Base-by-base conservation (phyloP, 495 filamentous ascomycete species). In the Penicillium subrubescens region DNA sequence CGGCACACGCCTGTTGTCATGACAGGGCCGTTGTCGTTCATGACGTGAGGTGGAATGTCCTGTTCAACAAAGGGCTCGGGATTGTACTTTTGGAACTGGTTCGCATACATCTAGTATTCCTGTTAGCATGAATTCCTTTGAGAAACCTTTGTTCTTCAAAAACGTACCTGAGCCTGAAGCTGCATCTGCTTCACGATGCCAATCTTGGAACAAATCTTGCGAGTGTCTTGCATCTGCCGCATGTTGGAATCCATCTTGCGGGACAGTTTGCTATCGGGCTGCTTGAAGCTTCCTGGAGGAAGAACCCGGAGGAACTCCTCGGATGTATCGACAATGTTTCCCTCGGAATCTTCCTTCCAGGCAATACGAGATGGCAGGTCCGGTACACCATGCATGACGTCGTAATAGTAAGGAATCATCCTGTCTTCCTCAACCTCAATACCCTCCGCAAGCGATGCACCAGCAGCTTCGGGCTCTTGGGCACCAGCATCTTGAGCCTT, bases 141-240 rank as follows among this genome's bases (percentile, higher is more conserved):
- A 12, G 17, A 37, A 25, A 19, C 1, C 0, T 37, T 10, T 37
- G 12, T 37, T 35, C 3, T 21, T 33, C 39, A 44, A 57, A 48
- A 0, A 81, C 69, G 67, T 87, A 94, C 93, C 86, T 97, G 95
- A 51, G 93, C 90, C 71, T 99, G 96, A 34, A 97, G 82, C 74
- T 98, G 96, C 95, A 99, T 99, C 80, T 99, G 95, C 82, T 98
- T 99, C 73, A 99, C 93, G 62, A 99, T 90, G 33, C 92, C 88
- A 71, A 98, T 94, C 76, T 98, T 98, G 3, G 93, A 93, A 73
- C 92, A 96, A 12, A 99, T 85, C 74, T 97, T 98, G 67, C 96
- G 84, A 0, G 95, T 98, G 62, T 97, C 94, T 75, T 99, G 95
- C 89, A 98, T 93, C 71, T 97, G 93, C 43, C 86, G 86, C 81